Evolutionary conservation across 192 early-diverging fungal species (phyloP).

Genomic region (Coemansia sp.): DNA sequence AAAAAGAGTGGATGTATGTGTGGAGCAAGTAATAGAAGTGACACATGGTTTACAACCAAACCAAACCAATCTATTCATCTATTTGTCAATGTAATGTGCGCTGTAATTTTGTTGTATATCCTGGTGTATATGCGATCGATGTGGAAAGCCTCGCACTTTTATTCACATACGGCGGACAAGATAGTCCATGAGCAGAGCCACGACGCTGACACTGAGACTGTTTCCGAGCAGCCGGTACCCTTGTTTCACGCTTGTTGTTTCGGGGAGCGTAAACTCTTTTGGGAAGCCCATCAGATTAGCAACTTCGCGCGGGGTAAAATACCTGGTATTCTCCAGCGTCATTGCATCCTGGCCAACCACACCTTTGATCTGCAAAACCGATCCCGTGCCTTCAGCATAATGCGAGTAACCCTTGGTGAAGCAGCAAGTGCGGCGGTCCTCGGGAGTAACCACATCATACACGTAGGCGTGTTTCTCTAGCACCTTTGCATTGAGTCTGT

Average conservation of each 20-base stretch:
- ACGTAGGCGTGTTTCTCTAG: constrained; percentile 44
- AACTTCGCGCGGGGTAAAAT: constrained; percentile 62
- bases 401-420: constrained; percentile 82
- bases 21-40: too few relatives aligned
- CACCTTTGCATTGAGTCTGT: constrained; percentile 22
- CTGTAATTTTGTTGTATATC: too few relatives aligned
- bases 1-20: neutral
- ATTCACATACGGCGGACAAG: constrained; percentile 52
- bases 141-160: too few relatives aligned
- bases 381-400: constrained; percentile 49
- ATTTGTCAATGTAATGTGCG: too few relatives aligned
- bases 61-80: too few relatives aligned
- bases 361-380: constrained; percentile 20
- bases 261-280: constrained; percentile 68
- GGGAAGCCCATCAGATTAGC: constrained; percentile 81
- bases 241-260: constrained; percentile 63
- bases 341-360: constrained; percentile 25
- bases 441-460: constrained; percentile 64
- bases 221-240: constrained; percentile 87
- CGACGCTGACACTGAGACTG: constrained; percentile 81
- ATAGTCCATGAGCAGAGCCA: constrained; percentile 71
- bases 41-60: too few relatives aligned
- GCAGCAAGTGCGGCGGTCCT: constrained; percentile 64
- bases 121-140: too few relatives aligned
- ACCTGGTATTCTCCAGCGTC: constrained; percentile 40